A percentile compares a stretch with the other conserved stretches of the same genome.
Evolutionary conservation across 306 rosid genomes (phyloP).

Genomic region (Glycyrrhiza uralensis): DNA sequence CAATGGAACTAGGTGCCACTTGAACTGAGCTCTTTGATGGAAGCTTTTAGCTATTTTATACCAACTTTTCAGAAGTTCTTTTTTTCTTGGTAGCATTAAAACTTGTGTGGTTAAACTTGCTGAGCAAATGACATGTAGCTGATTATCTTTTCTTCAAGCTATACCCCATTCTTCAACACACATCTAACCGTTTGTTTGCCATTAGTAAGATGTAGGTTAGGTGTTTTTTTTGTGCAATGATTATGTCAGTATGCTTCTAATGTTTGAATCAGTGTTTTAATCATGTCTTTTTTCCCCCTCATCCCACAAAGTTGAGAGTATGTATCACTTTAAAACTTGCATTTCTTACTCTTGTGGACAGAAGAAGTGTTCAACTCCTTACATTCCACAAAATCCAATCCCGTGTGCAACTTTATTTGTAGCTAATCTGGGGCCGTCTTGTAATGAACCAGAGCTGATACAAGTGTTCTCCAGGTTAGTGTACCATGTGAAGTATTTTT

Average conservation of each 20-base stretch:
- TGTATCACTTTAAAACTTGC: background rate
- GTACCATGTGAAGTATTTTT: background rate
- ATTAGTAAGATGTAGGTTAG: background rate
- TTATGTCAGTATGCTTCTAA: background rate
- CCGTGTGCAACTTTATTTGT: constrained; percentile 92
- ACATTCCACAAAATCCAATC: constrained; percentile 43
- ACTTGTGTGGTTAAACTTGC: background rate
- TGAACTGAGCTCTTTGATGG: background rate
- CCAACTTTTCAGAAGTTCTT: background rate
- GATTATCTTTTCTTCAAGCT: background rate
- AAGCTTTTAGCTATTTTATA: background rate
- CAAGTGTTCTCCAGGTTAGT: constrained; percentile 82
- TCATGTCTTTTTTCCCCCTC: background rate
- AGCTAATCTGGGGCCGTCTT: constrained; percentile 87
- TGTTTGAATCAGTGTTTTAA: background rate
- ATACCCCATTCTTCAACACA: background rate
- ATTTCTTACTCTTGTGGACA: constrained; percentile 24
- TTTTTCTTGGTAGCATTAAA: background rate
- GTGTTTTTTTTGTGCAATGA: background rate
- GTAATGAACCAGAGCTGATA: constrained; percentile 78
- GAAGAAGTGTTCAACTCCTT: constrained; percentile 43
- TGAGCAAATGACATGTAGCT: background rate
- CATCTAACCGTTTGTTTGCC: background rate
- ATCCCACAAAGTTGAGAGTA: background rate
- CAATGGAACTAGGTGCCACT: background rate